A percentile compares a stretch with the other conserved stretches of the same genome.
Evolutionary conservation across 352 stramenopile species (phyloP).

Genomic region (Globisporangium emineosum): DNA sequence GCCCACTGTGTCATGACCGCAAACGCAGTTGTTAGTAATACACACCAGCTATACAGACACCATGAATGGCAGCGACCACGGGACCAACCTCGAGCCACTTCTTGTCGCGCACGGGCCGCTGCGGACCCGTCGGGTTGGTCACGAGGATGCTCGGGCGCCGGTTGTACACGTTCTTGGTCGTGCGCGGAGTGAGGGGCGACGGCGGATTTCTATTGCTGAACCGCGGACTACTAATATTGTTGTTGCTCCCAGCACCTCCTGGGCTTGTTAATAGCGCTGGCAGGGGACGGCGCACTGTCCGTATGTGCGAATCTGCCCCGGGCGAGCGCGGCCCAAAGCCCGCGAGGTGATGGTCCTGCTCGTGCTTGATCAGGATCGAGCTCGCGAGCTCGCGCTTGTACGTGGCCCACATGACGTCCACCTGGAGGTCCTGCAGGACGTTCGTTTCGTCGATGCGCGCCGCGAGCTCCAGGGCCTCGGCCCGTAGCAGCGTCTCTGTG

Average conservation of each 20-base stretch:
- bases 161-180: conserved; percentile 1
- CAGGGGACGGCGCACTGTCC: conserved; percentile 8
- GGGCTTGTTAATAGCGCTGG: neutral
- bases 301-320: conserved; percentile 10
- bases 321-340: conserved; percentile 39
- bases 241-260: neutral
- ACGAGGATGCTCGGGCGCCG: conserved; percentile 17
- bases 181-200: neutral
- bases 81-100: conserved; percentile 39
- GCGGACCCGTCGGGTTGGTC: conserved; percentile 4
- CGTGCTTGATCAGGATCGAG: conserved; percentile 32
- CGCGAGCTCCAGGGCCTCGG: conserved; percentile 37
- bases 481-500: conserved; percentile 43
- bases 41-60: too few species aligned
- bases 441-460: conserved; percentile 37
- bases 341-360: conserved; percentile 30
- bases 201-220: conserved; percentile 1
- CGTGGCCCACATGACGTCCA: conserved; percentile 41
- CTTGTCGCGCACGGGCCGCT: conserved; percentile 27
- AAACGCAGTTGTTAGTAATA: neutral
- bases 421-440: conserved; percentile 44
- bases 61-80: too few species aligned
- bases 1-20: conserved; percentile 36
- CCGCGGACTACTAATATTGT: neutral
- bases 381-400: conserved; percentile 50